These are phyloP conservation scores for Scytalidium sp. DNA, from an alignment of 2,329 filamentous ascomycete species.

Conservation along the genomic window DNA sequence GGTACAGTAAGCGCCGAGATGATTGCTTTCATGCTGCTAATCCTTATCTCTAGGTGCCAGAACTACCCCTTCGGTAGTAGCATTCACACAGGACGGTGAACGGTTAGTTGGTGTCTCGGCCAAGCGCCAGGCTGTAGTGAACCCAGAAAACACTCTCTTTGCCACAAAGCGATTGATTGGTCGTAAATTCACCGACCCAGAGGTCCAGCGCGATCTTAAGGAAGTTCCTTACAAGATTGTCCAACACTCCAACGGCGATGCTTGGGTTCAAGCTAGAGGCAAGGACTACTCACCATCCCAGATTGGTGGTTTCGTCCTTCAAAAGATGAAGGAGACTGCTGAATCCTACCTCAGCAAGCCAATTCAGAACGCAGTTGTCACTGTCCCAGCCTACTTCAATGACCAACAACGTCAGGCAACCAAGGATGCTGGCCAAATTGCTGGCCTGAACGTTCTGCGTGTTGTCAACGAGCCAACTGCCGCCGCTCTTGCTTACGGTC, in stretches of 20 bases:
- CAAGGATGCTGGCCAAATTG: constrained; percentile 96
- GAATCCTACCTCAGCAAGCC: constrained; percentile 88
- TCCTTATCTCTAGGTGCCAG: constrained; percentile 60
- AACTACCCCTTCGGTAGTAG: constrained; percentile 92
- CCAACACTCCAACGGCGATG: constrained; percentile 93
- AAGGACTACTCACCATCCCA: constrained; percentile 98
- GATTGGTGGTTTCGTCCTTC: constrained; percentile 91
- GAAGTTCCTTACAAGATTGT: constrained; percentile 99
- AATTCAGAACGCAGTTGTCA: constrained; percentile 94
- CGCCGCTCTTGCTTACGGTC: constrained; percentile 90
- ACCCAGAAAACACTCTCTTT: constrained; percentile 97
- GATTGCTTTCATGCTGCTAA: constrained; percentile 6
- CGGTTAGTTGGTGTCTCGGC: constrained; percentile 94
- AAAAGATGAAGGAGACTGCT: constrained; percentile 99
- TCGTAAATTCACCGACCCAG: constrained; percentile 89
- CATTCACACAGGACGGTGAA: constrained; percentile 93
- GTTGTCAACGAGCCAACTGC: constrained; percentile 98
- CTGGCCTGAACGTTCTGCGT: constrained; percentile 93
- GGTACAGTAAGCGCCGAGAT: constrained; percentile 49
- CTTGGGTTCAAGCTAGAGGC: constrained; percentile 89
- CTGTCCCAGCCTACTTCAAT: constrained; percentile 98
- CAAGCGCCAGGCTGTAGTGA: constrained; percentile 97
- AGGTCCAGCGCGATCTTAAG: constrained; percentile 96
- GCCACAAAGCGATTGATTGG: constrained; percentile 98
- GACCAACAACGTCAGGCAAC: constrained; percentile 97